A percentile compares a stretch with the other conserved stretches of the same genome.
phyloP scores from a whole-genome alignment of 495 filamentous ascomycete species.

The Neurospora sublineolata region DNA sequence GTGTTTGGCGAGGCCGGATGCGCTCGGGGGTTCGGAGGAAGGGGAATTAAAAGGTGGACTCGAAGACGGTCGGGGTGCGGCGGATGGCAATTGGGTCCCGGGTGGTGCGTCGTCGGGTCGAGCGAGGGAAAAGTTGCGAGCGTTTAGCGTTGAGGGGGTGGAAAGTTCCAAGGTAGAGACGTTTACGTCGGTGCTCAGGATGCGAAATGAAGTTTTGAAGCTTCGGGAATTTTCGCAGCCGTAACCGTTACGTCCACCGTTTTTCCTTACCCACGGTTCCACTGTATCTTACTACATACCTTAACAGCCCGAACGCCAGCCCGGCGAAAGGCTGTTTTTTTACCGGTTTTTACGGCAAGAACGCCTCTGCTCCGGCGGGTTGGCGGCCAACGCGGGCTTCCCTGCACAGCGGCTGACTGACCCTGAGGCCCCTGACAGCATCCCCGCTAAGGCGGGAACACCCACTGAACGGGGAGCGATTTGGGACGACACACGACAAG shows the following conservation, averaged over 20 bases:
- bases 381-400: not conserved
- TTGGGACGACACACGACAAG: not conserved
- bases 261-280: slow-evolving; percentile 9
- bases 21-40: slow-evolving; percentile 1
- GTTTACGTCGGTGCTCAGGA: slow-evolving; percentile 10
- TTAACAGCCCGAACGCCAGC: not conserved
- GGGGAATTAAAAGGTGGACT: slow-evolving; percentile 4
- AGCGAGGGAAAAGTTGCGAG: slow-evolving; percentile 2
- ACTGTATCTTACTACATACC: not conserved
- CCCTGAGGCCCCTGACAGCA: not conserved
- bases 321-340: not conserved
- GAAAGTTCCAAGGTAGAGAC: slow-evolving; percentile 1
- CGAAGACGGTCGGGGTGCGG: not conserved
- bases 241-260: slow-evolving; percentile 2
- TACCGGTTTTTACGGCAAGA: slow-evolving; percentile 1
- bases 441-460: not conserved
- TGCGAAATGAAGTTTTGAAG: slow-evolving; percentile 16
- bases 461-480: not conserved
- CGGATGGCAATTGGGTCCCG: slow-evolving; percentile 14
- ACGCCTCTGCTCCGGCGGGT: not conserved
- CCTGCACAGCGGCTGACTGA: not conserved
- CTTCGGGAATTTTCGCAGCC: slow-evolving; percentile 24
- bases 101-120: slow-evolving; percentile 15
- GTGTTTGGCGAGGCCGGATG: slow-evolving; percentile 1
- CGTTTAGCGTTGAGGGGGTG: not conserved